Conservation (phyloP, 805 yeast species). For the Candida ponderosae region DNA sequence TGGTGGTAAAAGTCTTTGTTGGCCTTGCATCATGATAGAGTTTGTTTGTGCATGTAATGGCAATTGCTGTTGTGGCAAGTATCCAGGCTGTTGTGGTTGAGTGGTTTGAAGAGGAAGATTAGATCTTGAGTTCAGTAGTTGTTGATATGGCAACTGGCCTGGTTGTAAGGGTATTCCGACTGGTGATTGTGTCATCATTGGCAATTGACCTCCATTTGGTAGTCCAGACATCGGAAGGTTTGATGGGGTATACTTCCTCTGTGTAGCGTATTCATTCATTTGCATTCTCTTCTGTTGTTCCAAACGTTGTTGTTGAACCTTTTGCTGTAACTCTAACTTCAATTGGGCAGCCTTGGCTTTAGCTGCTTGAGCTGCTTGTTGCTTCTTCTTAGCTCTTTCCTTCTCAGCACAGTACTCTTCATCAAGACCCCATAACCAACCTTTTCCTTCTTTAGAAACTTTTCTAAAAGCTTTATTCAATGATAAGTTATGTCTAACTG, state of each 20-base stretch:
- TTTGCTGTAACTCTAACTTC: conserved; percentile 45
- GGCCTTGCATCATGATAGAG: too few species aligned
- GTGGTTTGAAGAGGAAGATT: background rate
- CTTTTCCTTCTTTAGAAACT: conserved; percentile 81
- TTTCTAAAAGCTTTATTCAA: conserved; percentile 79
- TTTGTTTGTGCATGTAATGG: background rate
- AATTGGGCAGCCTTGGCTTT: conserved; percentile 48
- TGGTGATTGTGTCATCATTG: too few species aligned
- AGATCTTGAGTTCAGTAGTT: background rate
- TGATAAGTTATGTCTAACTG: conserved; percentile 84
- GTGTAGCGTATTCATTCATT: background rate
- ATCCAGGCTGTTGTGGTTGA: background rate
- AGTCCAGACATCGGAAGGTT: too few species aligned
- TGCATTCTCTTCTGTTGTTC: conserved; percentile 21
- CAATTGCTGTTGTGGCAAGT: background rate
- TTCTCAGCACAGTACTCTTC: conserved; percentile 77
- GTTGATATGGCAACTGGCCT: conserved; percentile 1
- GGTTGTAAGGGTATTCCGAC: background rate
- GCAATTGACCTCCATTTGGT: too few species aligned
- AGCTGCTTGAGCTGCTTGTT: conserved; percentile 56
- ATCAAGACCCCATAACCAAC: conserved; percentile 92
- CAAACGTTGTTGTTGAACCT: conserved; percentile 18
- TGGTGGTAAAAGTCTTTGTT: background rate
- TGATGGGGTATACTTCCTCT: too few species aligned
- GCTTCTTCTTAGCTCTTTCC: conserved; percentile 64